Percentiles rank a stretch among this genome's conserved stretches.
These are phyloP conservation scores for Boletus sp. DNA, from an alignment of 1,284 basidiomycete species.

Conservation along the genomic window DNA sequence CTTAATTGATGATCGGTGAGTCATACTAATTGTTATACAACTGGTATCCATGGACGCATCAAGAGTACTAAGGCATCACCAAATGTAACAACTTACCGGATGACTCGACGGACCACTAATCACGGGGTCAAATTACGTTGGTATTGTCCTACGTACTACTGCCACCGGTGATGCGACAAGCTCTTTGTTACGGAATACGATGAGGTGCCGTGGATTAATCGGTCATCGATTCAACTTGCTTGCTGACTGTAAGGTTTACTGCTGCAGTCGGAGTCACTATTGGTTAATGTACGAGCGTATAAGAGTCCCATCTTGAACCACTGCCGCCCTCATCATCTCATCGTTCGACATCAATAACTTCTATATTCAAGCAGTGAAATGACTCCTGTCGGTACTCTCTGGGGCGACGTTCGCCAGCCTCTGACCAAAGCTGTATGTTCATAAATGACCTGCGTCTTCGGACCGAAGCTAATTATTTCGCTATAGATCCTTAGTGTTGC, in stretches of 20 bases:
- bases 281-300: not conserved
- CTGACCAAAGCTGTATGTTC: slow-evolving; percentile 30
- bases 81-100: too few species aligned
- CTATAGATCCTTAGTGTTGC: slow-evolving; percentile 25
- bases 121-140: too few species aligned
- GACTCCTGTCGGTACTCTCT: slow-evolving; percentile 23
- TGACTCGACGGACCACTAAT: too few species aligned
- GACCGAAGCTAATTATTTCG: not conserved
- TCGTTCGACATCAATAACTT: not conserved
- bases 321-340: not conserved
- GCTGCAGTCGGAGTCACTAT: too few species aligned
- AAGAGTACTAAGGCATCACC: too few species aligned
- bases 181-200: too few species aligned
- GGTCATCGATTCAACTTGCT: not conserved
- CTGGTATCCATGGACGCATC: too few species aligned
- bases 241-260: slow-evolving; percentile 1
- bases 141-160: too few species aligned
- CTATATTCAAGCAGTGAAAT: slow-evolving; percentile 7
- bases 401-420: slow-evolving; percentile 22
- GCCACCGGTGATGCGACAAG: too few species aligned
- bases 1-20: too few species aligned
- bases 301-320: not conserved
- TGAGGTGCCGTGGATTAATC: not conserved
- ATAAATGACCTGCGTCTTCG: too few species aligned
- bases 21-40: too few species aligned